Evolutionary conservation across 768 basidiomycete species (phyloP).

Genomic region (Stropharia rugosoannulata): DNA sequence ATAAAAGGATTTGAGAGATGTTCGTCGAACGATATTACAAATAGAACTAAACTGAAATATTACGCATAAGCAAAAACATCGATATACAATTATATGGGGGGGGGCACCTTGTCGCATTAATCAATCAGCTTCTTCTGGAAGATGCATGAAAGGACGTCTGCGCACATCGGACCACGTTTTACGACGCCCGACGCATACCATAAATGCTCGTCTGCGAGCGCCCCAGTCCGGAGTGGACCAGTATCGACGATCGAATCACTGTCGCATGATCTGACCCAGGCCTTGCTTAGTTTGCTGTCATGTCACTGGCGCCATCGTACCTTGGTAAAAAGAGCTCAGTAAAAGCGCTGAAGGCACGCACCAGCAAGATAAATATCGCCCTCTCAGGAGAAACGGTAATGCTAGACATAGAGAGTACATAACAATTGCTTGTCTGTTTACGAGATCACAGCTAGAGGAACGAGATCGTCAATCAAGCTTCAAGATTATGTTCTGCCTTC

Average conservation of each 20-base stretch:
- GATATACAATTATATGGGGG: conserved; percentile 17
- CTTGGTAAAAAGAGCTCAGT: background rate
- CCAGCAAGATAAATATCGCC: background rate
- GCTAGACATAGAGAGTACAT: background rate
- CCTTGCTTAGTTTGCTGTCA: conserved; percentile 46
- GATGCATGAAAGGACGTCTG: conserved; percentile 14
- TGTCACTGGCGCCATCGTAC: conserved; percentile 29
- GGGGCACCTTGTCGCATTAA: conserved; percentile 14
- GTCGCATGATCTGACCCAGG: conserved; percentile 19
- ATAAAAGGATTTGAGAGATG: conserved; percentile 4
- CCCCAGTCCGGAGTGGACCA: conserved; percentile 13
- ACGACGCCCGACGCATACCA: conserved; percentile 39
- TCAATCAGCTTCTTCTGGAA: conserved; percentile 7
- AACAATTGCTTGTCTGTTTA: background rate
- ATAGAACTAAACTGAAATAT: conserved; percentile 16
- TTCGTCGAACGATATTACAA: conserved; percentile 15
- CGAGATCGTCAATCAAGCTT: background rate
- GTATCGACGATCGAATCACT: conserved; percentile 35
- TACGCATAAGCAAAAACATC: conserved; percentile 15
- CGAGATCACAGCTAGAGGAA: background rate
- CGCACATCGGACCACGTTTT: conserved; percentile 39
- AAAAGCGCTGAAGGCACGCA: background rate
- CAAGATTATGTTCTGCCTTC: background rate
- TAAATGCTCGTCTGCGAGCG: conserved; percentile 7
- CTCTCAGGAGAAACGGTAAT: background rate